These are phyloP conservation scores for Coemansia sp. DNA, from an alignment of 192 early-diverging fungal genomes.

Conservation along the genomic window DNA sequence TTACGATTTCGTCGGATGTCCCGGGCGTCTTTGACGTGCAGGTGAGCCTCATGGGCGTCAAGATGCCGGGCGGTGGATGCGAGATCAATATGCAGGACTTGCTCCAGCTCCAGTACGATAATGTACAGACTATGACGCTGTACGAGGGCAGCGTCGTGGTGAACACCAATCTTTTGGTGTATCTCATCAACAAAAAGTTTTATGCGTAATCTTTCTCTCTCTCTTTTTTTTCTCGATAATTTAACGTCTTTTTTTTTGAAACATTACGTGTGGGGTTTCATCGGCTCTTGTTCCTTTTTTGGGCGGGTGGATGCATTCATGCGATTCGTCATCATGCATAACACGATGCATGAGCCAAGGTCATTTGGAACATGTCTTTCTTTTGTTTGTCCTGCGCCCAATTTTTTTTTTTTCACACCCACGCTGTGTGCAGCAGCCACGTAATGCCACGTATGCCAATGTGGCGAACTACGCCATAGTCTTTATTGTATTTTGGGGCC, in stretches of 20 bases:
- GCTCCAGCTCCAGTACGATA: constrained; percentile 92
- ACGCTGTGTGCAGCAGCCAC: too few species aligned
- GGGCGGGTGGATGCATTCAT: too few species aligned
- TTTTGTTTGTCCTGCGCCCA: too few species aligned
- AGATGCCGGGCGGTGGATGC: constrained; percentile 65
- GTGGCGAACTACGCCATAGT: too few species aligned
- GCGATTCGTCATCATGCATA: neutral
- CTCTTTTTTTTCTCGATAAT: neutral
- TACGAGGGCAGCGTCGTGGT: constrained; percentile 92
- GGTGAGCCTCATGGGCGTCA: constrained; percentile 73
- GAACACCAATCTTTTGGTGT: constrained; percentile 95
- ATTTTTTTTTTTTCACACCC: neutral
- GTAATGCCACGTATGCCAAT: too few species aligned
- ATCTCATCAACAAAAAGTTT: constrained; percentile 97
- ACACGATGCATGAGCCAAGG: too few species aligned
- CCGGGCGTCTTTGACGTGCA: constrained; percentile 89
- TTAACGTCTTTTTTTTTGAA: neutral
- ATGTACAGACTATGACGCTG: constrained; percentile 84
- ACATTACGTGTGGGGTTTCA: neutral
- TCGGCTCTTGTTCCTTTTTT: neutral
- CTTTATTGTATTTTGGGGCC: neutral
- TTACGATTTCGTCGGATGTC: constrained; percentile 92
- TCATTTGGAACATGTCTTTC: too few species aligned
- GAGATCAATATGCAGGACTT: constrained; percentile 91
- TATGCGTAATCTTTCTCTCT: constrained; percentile 28